Evolutionary conservation across 495 filamentous ascomycete genomes (phyloP).

Genomic region (Penicillium cataractarum): DNA sequence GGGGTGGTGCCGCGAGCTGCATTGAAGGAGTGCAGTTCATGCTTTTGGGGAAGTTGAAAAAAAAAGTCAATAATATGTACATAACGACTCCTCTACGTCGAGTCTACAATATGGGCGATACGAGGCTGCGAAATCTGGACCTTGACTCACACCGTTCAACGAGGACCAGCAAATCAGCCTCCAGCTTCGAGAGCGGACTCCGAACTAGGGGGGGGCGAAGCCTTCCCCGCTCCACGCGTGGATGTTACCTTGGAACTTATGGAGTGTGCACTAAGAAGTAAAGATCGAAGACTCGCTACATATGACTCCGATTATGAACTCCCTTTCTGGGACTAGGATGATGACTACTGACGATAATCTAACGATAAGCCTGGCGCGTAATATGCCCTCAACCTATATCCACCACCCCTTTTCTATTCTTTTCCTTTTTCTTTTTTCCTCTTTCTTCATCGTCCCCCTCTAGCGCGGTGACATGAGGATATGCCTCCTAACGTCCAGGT

Average conservation of each 20-base stretch:
- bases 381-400: no score
- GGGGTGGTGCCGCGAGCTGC: background rate
- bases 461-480: conserved; percentile 21
- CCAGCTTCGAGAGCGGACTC: background rate
- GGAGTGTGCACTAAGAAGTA: no score
- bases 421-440: background rate
- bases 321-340: conserved; percentile 1
- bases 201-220: conserved; percentile 3
- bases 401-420: background rate
- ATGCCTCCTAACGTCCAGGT: conserved; percentile 31
- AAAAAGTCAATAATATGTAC: no score
- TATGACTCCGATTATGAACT: background rate
- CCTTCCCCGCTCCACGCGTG: conserved; percentile 12
- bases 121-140: background rate
- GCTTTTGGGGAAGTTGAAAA: no score
- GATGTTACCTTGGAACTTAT: conserved; percentile 11
- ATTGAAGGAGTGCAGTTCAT: background rate
- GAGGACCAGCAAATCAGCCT: background rate
- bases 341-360: background rate
- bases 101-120: background rate
- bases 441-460: background rate
- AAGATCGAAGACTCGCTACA: background rate
- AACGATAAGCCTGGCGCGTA: no score
- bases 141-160: conserved; percentile 8
- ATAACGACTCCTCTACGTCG: background rate